phyloP scores from a whole-genome alignment of 2,329 filamentous ascomycete species.

The Cladosporium cucumerinum region DNA sequence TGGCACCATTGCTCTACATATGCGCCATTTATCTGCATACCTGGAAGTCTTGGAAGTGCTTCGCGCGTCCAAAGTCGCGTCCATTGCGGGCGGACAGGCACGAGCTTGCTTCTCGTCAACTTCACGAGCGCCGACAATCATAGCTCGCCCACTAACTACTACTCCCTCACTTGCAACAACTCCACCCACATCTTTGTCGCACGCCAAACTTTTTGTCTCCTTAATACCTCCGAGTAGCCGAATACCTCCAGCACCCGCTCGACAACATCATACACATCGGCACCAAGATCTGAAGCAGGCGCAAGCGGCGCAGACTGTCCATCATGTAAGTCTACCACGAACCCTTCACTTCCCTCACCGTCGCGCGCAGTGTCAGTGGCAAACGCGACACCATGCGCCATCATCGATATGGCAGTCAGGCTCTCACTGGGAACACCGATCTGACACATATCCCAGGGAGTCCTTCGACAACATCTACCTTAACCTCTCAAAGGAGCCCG shows the following conservation, averaged over 20 bases:
- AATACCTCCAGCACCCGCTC: background rate
- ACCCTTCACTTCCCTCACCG: no score
- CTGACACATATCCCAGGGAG: constrained; percentile 57
- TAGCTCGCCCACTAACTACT: no score
- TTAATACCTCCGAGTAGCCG: no score
- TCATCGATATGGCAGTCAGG: no score
- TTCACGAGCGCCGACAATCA: background rate
- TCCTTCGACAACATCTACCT: constrained; percentile 97
- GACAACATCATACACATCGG: background rate
- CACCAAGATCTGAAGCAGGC: background rate
- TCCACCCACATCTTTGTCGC: background rate
- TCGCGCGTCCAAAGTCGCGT: background rate
- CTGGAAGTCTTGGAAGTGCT: no score
- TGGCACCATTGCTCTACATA: no score
- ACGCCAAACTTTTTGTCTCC: no score
- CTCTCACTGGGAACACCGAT: background rate
- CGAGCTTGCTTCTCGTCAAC: background rate
- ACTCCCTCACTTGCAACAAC: background rate
- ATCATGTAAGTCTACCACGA: background rate
- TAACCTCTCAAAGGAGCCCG: constrained; percentile 86
- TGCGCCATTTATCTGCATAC: background rate
- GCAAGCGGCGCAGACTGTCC: background rate
- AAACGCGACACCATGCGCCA: background rate
- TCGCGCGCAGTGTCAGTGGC: no score
- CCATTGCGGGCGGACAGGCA: background rate